phyloP scores from a whole-genome alignment of 345 rosid species.

The Anacardium occidentale region DNA sequence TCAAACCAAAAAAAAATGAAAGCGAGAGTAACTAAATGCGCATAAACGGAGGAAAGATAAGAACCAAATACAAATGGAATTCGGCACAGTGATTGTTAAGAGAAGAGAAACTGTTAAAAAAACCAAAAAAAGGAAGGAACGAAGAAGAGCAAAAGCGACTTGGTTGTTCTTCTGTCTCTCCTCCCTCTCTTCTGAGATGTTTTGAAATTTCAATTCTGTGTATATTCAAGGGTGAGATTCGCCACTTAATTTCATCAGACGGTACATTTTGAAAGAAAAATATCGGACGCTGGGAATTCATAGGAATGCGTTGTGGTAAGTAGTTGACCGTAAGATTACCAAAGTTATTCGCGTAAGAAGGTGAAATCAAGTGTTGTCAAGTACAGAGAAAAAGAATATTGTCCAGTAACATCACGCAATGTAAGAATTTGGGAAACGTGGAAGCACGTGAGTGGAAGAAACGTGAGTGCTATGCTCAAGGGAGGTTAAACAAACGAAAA shows the following conservation, averaged over 20 bases:
- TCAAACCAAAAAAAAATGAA: not conserved
- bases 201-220: slow-evolving; percentile 80
- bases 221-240: slow-evolving; percentile 68
- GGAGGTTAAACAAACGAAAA: slow-evolving; percentile 11
- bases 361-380: not conserved
- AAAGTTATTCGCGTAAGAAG: not conserved
- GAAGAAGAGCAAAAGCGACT: slow-evolving; percentile 27
- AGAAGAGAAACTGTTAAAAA: not conserved
- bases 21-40: slow-evolving; percentile 29
- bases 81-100: slow-evolving; percentile 27
- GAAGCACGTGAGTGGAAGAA: not conserved
- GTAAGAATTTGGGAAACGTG: slow-evolving; percentile 11
- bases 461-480: no score
- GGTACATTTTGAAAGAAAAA: slow-evolving; percentile 12
- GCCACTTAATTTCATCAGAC: slow-evolving; percentile 35
- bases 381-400: not conserved
- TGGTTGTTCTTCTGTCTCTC: slow-evolving; percentile 38
- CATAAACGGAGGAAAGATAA: slow-evolving; percentile 17
- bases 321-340: slow-evolving; percentile 50
- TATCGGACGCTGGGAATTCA: slow-evolving; percentile 66
- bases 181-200: slow-evolving; percentile 88
- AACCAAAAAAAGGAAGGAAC: not conserved
- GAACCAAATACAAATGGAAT: slow-evolving; percentile 16
- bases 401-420: slow-evolving; percentile 14
- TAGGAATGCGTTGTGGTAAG: slow-evolving; percentile 25